Percentiles rank a stretch among this genome's conserved stretches.
These are phyloP conservation scores for Pichia sp. DNA, from an alignment of 1,139 yeast species.

Conservation along the genomic window DNA sequence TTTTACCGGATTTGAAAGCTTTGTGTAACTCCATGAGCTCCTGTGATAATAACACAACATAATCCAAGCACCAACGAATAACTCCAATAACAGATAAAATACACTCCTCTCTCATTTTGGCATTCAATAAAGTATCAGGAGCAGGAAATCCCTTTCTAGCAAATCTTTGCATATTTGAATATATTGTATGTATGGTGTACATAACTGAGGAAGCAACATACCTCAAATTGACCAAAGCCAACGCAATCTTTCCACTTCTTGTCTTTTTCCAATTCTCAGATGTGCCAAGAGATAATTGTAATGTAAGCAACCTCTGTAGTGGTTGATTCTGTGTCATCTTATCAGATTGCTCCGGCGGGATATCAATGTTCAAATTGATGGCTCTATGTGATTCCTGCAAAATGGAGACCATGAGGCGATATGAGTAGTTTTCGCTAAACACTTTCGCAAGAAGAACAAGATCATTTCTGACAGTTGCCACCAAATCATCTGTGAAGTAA, in stretches of 20 bases:
- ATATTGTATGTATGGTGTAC: conserved; percentile 60
- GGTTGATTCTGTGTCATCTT: conserved; percentile 68
- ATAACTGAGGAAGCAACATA: conserved; percentile 69
- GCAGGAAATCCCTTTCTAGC: conserved; percentile 27
- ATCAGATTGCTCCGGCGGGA: conserved; percentile 61
- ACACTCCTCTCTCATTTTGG: conserved; percentile 49
- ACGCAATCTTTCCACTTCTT: conserved; percentile 53
- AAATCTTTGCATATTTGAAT: conserved; percentile 44
- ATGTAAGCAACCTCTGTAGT: conserved; percentile 53
- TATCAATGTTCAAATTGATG: conserved; percentile 60
- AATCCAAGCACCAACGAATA: conserved; percentile 73
- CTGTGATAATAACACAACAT: conserved; percentile 58
- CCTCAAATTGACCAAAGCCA: conserved; percentile 63
- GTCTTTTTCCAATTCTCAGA: conserved; percentile 37
- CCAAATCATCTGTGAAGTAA: conserved; percentile 58
- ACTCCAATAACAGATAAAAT: conserved; percentile 61
- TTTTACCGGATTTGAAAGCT: conserved; percentile 19
- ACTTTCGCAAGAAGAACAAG: conserved; percentile 28
- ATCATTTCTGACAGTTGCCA: conserved; percentile 46
- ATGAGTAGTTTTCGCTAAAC: conserved; percentile 26
- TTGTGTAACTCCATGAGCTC: conserved; percentile 40
- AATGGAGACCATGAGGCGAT: conserved; percentile 37
- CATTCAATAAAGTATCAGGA: conserved; percentile 44
- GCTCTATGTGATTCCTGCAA: conserved; percentile 63
- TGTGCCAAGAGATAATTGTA: conserved; percentile 66